A percentile compares a stretch with the other conserved stretches of the same genome.
Conservation (phyloP, 2,329 filamentous ascomycete species). For the Fusarium decemcellulare region DNA sequence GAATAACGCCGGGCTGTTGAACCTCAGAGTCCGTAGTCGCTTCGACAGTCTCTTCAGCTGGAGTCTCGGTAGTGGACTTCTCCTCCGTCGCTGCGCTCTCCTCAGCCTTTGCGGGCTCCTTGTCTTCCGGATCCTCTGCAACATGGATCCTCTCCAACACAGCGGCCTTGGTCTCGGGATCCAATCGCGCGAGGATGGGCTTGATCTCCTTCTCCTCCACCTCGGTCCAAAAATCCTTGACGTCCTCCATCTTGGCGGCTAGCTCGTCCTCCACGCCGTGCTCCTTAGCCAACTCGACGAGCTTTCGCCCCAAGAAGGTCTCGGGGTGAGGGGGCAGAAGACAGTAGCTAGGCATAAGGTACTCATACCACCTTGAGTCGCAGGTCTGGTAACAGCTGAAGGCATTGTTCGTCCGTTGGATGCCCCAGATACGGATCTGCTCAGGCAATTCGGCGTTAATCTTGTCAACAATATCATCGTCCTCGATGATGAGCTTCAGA, state of each 20-base stretch:
- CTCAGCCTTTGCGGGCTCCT: conserved; percentile 36
- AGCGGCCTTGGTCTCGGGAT: conserved; percentile 73
- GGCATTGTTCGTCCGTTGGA: conserved; percentile 87
- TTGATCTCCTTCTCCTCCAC: conserved; percentile 87
- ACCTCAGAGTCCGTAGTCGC: conserved; percentile 40
- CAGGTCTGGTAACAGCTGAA: conserved; percentile 97
- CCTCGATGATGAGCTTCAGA: conserved; percentile 95
- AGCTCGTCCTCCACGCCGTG: conserved; percentile 80
- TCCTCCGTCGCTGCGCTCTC: conserved; percentile 40
- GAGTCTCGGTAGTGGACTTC: conserved; percentile 39
- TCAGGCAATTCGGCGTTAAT: conserved; percentile 89
- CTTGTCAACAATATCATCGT: conserved; percentile 86
- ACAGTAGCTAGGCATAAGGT: conserved; percentile 93
- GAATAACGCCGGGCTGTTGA: conserved; percentile 40
- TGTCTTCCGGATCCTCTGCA: conserved; percentile 47
- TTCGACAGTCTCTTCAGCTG: conserved; percentile 28
- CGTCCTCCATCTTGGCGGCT: conserved; percentile 79
- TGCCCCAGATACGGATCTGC: conserved; percentile 96
- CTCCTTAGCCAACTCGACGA: conserved; percentile 84
- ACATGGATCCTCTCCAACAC: conserved; percentile 74
- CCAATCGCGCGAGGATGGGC: conserved; percentile 74
- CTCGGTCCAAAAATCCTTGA: conserved; percentile 84
- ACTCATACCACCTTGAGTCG: conserved; percentile 97
- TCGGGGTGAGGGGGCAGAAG: conserved; percentile 93
- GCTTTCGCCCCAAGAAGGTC: conserved; percentile 85